phyloP scores from a whole-genome alignment of 148 eudicot species.

The Dysphania ambrosioides region DNA sequence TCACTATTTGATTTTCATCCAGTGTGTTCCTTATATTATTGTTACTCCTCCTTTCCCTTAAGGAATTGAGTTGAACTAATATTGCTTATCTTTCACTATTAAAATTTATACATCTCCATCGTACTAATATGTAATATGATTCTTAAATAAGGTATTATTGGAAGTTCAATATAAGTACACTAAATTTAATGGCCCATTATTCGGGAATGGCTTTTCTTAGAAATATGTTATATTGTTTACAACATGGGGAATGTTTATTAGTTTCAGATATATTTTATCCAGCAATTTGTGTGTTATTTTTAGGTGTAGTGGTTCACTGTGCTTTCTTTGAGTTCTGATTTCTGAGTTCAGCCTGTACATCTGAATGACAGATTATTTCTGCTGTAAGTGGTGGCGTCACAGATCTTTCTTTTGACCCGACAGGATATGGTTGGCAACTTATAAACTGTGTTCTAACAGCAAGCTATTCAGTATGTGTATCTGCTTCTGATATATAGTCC shows the following conservation, averaged over 20 bases:
- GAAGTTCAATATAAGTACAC: background rate
- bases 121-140: too few relatives aligned
- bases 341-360: background rate
- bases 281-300: background rate
- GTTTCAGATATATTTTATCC: background rate
- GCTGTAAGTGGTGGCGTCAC: conserved; percentile 76
- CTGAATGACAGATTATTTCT: conserved; percentile 58
- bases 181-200: too few relatives aligned
- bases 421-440: conserved; percentile 77
- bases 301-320: background rate
- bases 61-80: background rate
- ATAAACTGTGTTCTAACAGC: conserved; percentile 73
- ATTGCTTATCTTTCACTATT: background rate
- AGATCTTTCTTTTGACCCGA: conserved; percentile 60
- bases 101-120: too few relatives aligned
- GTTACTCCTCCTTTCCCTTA: background rate
- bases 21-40: background rate
- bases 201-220: too few relatives aligned
- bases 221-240: too few relatives aligned
- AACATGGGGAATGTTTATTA: background rate
- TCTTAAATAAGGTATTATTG: too few relatives aligned
- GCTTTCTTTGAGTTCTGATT: background rate
- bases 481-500: conserved; percentile 4
- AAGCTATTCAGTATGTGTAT: conserved; percentile 58
- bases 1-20: background rate